A percentile compares a stretch with the other conserved stretches of the same genome.
Conservation (phyloP, 768 basidiomycete species). For the Pilatotrama ljubarskyi region DNA sequence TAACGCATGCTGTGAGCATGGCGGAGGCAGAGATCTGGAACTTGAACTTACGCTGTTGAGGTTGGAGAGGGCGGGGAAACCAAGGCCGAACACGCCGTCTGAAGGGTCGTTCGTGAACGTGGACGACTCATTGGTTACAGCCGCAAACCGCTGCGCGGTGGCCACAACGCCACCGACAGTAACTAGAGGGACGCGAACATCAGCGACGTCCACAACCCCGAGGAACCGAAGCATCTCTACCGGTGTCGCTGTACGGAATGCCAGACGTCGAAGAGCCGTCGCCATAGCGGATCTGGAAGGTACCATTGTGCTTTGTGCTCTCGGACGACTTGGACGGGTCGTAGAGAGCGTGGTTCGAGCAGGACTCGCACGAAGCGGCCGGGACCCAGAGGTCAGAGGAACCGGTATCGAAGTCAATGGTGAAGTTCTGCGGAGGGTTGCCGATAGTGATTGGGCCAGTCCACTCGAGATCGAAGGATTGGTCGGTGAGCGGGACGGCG, state of each 20-base stretch:
- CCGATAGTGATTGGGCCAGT: conserved; percentile 42
- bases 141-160: conserved; percentile 43
- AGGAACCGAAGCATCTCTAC: neutral
- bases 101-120: conserved; percentile 31
- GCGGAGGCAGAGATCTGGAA: neutral
- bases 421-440: conserved; percentile 35
- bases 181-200: neutral
- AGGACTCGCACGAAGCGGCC: conserved; percentile 14
- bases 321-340: conserved; percentile 16
- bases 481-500: conserved; percentile 27
- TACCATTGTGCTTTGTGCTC: conserved; percentile 15
- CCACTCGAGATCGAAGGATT: conserved; percentile 29
- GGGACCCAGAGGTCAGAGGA: conserved; percentile 36
- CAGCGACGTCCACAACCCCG: neutral
- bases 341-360: conserved; percentile 14
- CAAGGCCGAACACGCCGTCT: conserved; percentile 48
- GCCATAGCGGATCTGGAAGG: conserved; percentile 22
- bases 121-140: conserved; percentile 41
- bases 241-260: conserved; percentile 18
- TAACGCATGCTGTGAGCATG: conserved; percentile 21
- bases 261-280: conserved; percentile 22
- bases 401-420: conserved; percentile 44
- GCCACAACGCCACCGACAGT: conserved; percentile 32
- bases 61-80: conserved; percentile 23
- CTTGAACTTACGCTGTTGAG: conserved; percentile 6